Evolutionary conservation across 75 land plant species (phyloP).

Genomic region (Isoetes taiwanensis): DNA sequence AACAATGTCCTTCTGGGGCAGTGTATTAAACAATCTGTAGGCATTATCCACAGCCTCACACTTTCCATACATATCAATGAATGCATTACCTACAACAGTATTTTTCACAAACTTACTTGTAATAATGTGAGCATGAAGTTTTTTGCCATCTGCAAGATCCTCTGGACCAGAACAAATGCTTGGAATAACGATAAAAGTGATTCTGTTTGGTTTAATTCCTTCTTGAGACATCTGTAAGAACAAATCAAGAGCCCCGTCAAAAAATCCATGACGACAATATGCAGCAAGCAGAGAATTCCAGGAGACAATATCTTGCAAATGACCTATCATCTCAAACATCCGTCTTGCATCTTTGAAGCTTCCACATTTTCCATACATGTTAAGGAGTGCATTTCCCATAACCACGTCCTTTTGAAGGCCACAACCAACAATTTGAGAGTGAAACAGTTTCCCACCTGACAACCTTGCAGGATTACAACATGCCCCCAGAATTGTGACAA

Average conservation of each 20-base stretch:
- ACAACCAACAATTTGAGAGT: no score
- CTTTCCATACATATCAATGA: conserved; percentile 16
- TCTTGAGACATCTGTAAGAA: conserved; percentile 1
- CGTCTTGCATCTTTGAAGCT: no score
- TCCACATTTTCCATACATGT: no score
- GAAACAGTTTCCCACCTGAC: conserved; percentile 6
- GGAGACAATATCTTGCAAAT: neutral
- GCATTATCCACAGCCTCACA: conserved; percentile 7
- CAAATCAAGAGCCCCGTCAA: neutral
- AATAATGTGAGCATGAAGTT: conserved; percentile 3
- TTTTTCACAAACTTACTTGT: conserved; percentile 8
- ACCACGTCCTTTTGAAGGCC: no score
- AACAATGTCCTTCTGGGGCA: conserved; percentile 7
- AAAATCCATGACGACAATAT: neutral
- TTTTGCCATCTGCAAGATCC: neutral
- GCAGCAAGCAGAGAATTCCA: conserved; percentile 7
- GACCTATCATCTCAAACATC: neutral
- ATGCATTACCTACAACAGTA: conserved; percentile 2
- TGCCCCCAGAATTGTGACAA: conserved; percentile 8
- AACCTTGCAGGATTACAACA: neutral
- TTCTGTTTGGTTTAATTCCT: neutral
- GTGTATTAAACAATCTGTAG: conserved; percentile 7
- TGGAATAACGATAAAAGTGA: neutral
- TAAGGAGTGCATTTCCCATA: no score
- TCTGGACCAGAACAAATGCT: conserved; percentile 5